Base-by-base conservation (phyloP, 2,329 filamentous ascomycete species). In the Fusarium sublunatum region DNA sequence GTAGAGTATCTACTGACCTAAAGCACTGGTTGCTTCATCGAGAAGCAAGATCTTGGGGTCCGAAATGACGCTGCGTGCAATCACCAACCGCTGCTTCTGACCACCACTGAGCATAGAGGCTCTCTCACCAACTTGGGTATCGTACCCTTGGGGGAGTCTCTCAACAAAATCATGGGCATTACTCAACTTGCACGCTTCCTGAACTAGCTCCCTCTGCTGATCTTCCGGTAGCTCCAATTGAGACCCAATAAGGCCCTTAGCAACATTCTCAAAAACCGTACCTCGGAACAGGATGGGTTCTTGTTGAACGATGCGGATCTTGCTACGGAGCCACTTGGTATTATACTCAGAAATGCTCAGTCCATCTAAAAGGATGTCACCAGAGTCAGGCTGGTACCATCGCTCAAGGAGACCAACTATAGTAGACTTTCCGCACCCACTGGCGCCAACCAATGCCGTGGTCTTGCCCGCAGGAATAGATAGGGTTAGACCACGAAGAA, bases 341-440 rank as follows among this genome's bases (percentile, higher is more conserved):
- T 76, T 74, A 5, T 73, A 58, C 1, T 59, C 51, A 1, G 67
- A 49, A 12, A 77, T 61, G 2, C 58, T 49, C 4, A 50, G 47
- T 2, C 70, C 73, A 31, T 74, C 74, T 1, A 76, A 47, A 22
- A 47, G 64, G 47, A 77, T 72, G 9, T 32, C 22, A 0, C 75
- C 45, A 12, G 45, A 74, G 12, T 31, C 29, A 31, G 45, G 50
- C 19, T 29, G 13, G 68, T 90, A 90, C 86, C 87, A 91, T 12
- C 87, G 78, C 70, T 90, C 29, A 31, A 31, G 29, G 11, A 31
- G 29, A 31, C 29, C 29, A 11, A 31, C 29, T 31, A 31, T 31
- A 31, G 88, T 91, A 48, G 84, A 88, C 71, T 91, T 91, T 0
- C 88, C 88, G 6, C 81, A 85, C 0, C 88, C 88, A 3, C 85